Evolutionary conservation across 306 rosid genomes (phyloP), one percentile per base, ranked within the genome.

Genomic region (Echinosophora koreensis): DNA sequence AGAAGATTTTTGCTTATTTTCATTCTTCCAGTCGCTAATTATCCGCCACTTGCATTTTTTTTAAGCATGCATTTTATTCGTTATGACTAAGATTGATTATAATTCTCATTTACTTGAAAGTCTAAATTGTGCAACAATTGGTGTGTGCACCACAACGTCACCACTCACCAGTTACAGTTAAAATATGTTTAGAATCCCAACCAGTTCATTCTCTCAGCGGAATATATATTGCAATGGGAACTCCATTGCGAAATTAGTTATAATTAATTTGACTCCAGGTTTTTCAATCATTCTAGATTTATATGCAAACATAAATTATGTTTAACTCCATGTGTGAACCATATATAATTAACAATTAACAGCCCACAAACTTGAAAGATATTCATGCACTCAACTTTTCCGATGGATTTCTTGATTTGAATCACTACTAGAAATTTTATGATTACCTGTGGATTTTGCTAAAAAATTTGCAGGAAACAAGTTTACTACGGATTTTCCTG

Each of bases 311-410:
- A 66, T 27, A 44, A 66, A 66, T 18, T 66, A 28, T 22, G 37
- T 22, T 22, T 22, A 22, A 22, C 22, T 22, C 22, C 22, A 22
- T 22, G 22, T 22, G 22, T 22, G 22, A 22, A 22, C 22, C 22
- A 22, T 22, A 22, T 22, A 22, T 22, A 22, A n/a, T n/a, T n/a
- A n/a, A 22, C 22, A 49, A 12, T 12, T 18, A 2, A 73, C 44
- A 41, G 77, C 44, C 54, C 67, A 2, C 77, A 56, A 57, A 39
- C 56, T 58, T 18, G 50, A 34, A 70, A 70, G 13, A 70, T 52
- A 16, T 22, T 22, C 62, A 35, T 70, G 16, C 3, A 35, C 28
- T 34, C 27, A 15, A 52, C 58, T 52, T 52, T 18, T 52, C 2
- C 10, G 47, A 41, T 41, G 47, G 47, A 47, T 47, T 47, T 16